Evolutionary conservation across 768 basidiomycete species (phyloP), one percentile per base, ranked within the genome.

Genomic region (Pleurotus pulmonarius): DNA sequence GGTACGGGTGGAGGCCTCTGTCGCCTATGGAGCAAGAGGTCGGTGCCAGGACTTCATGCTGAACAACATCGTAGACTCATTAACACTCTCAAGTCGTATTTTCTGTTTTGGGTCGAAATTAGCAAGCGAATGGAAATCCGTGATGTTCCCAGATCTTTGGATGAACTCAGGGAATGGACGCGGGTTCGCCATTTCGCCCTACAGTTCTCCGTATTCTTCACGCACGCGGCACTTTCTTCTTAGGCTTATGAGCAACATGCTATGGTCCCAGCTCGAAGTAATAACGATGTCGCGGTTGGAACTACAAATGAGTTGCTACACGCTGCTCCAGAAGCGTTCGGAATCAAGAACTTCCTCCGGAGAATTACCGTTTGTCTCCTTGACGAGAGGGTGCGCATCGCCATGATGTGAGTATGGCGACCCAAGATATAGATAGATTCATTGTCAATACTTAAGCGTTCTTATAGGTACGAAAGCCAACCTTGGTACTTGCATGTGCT

Each of bases 321-420:
- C 46, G 58, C 67, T 20, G 67, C 75, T 4, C 78, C 80, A 0
- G 55, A 68, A 8, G 55, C 59, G 0, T 66, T 79, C 20, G 75
- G 79, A 2, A 41, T 81, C 38, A 74, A 73, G 41, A 44, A 59
- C 0, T 72, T 80, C 58, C 67, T 60, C 2, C 57, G 70, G 51
- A 63, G 65, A 5, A 53, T 78, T n/a, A 60, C 68, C 0, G 60
- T 73, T 11, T 71, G 73, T 41, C 51, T 79, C 20, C 56, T 82
- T 34, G 76, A 79, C 5, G 76, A 80, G 7, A 60, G 63, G n/a
- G 72, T 76, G 0, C 68, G 80, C n/a, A 65, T 72, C 12, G 75
- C 77, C 5, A 79, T 81, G 78, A 73, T 79, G 80, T 81, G 58
- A 24, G n/a, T n/a, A n/a, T n/a, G n/a, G n/a, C n/a, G n/a, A n/a